phyloP scores from a whole-genome alignment of 169 alveolate genomes.

The Eimeria sp. region DNA sequence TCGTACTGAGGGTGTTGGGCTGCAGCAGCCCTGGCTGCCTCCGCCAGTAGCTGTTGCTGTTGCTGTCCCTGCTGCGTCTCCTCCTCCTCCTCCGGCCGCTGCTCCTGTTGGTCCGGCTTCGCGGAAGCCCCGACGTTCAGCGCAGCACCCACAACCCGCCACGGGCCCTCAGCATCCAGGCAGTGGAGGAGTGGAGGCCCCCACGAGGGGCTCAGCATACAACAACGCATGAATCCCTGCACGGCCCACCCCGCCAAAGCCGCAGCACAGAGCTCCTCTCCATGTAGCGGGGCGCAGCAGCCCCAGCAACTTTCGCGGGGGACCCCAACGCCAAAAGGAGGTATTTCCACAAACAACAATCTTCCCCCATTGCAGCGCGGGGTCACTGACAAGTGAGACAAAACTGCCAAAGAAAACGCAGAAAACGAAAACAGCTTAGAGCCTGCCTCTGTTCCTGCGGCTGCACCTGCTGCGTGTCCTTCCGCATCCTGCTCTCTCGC shows the following conservation, averaged over 20 bases:
- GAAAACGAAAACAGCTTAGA: neutral
- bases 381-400: constrained; percentile 49
- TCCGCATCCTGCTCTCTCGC: neutral
- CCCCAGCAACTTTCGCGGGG: constrained; percentile 71
- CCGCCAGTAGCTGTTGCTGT: neutral
- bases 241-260: constrained; percentile 35
- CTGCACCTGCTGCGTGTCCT: constrained; percentile 3
- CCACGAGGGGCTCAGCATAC: constrained; percentile 7
- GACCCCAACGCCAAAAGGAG: constrained; percentile 45
- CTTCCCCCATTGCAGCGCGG: constrained; percentile 54
- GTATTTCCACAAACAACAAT: constrained; percentile 10
- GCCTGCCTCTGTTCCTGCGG: neutral
- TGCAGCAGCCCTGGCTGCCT: constrained; percentile 54
- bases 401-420: constrained; percentile 23
- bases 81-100: neutral
- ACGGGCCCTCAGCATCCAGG: constrained; percentile 53
- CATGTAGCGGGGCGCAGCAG: constrained; percentile 21
- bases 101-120: constrained; percentile 21
- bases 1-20: constrained; percentile 46
- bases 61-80: neutral
- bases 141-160: constrained; percentile 62
- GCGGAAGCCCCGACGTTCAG: constrained; percentile 34
- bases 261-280: constrained; percentile 5
- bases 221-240: constrained; percentile 59
- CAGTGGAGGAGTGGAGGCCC: constrained; percentile 4